Evolutionary conservation across 148 eudicot species (phyloP).

Genomic region (Cornus kousa): DNA sequence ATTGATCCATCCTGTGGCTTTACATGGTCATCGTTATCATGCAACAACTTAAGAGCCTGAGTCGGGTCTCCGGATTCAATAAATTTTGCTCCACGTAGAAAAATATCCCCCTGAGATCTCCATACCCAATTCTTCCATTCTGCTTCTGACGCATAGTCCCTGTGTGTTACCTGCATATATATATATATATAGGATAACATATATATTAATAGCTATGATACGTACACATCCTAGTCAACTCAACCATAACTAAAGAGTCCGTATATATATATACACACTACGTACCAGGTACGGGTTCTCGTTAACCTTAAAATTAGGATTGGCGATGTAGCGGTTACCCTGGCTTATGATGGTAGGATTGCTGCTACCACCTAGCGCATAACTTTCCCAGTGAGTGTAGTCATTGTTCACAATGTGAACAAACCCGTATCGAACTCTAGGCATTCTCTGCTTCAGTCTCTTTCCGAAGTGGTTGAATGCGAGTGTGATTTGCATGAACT

Average conservation of each 20-base stretch:
- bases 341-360: constrained; percentile 49
- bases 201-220: too few species aligned
- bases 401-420: constrained; percentile 57
- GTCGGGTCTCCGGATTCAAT: constrained; percentile 37
- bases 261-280: too few species aligned
- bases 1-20: constrained; percentile 11
- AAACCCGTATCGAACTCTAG: constrained; percentile 42
- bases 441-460: constrained; percentile 55
- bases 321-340: constrained; percentile 51
- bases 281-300: constrained; percentile 16
- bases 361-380: constrained; percentile 60
- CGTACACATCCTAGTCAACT: too few species aligned
- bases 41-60: background rate
- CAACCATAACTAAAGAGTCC: too few species aligned
- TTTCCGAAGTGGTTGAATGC: constrained; percentile 56
- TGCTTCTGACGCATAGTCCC: constrained; percentile 23
- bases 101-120: constrained; percentile 44
- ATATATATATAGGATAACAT: too few species aligned
- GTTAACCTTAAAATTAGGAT: constrained; percentile 19
- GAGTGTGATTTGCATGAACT: constrained; percentile 43
- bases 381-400: constrained; percentile 59
- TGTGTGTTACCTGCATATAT: constrained; percentile 31
- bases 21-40: constrained; percentile 8
- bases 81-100: constrained; percentile 46
- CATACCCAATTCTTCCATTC: constrained; percentile 43